These are phyloP conservation scores for Candida quercuum DNA, from an alignment of 805 yeast species.

Conservation along the genomic window DNA sequence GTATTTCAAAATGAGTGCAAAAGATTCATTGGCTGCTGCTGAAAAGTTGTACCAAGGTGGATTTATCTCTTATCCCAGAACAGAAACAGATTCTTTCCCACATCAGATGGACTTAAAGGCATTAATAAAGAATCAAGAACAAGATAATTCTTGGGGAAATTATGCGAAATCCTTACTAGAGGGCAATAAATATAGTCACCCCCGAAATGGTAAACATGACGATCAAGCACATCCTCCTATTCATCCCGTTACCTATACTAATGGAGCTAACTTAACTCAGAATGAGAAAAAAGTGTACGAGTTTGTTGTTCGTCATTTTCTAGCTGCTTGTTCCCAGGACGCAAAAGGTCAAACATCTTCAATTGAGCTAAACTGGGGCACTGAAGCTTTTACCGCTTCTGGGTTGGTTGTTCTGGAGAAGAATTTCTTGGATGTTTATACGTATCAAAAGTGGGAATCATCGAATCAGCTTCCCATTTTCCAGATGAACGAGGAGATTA, in stretches of 20 bases:
- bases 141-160: constrained; percentile 59
- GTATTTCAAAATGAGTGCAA: constrained; percentile 72
- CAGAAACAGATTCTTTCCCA: constrained; percentile 91
- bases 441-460: constrained; percentile 72
- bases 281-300: constrained; percentile 75
- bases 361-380: constrained; percentile 68
- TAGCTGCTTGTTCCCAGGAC: constrained; percentile 90
- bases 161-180: constrained; percentile 49
- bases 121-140: constrained; percentile 56
- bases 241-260: constrained; percentile 67
- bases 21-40: constrained; percentile 69
- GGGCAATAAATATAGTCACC: constrained; percentile 44
- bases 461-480: constrained; percentile 63
- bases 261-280: constrained; percentile 22
- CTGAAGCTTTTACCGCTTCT: constrained; percentile 63
- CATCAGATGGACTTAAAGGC: constrained; percentile 61
- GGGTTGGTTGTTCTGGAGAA: constrained; percentile 70
- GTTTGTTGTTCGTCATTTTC: constrained; percentile 75
- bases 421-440: constrained; percentile 78
- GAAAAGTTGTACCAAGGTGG: constrained; percentile 85
- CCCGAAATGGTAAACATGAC: constrained; percentile 77
- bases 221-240: constrained; percentile 99
- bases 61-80: constrained; percentile 90
- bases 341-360: constrained; percentile 73
- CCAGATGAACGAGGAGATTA: constrained; percentile 47